Base-by-base conservation (phyloP, 257 asterid genomes). In the Paulownia fortunei region DNA sequence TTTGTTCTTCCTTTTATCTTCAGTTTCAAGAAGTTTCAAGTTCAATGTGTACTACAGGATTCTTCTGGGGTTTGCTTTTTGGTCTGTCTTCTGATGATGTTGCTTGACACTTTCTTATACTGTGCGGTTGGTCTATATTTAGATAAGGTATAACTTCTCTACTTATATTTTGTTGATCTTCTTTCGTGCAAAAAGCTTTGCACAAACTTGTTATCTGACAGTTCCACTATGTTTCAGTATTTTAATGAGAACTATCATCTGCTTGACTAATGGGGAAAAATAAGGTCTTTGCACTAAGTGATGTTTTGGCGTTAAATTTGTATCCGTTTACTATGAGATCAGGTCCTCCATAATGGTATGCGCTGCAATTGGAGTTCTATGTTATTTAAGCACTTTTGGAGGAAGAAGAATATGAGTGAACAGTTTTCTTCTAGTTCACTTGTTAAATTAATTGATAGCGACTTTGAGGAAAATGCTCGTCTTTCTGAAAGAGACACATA, bases 51-150 rank as follows among this genome's bases (percentile, higher is more conserved):
- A 67, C 69, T 69, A 61, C 98, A 95, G 99, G 94, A 86, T 69
- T 95, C 99, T 64, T 95, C 99, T 76, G 99, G 98, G 80, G 90
- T 91, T 77, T 84, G 89, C 77, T 93, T 95, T 85, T 79, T 95
- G 89, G 89, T 92, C 84, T 92, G 94, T 83, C 94, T 93, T 85
- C 84, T 92, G 85, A 92, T 95, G 99, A 92, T 95, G 88, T 80
- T 91, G 83, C 79, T 95, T 16, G 97, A 95, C 84, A 83, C 97
- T 73, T 74, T 87, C 79, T 59, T 95, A 64, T 95, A 95, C 81
- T 79, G 89, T 75, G 92, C 83, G 27, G 30, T 93, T 84, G 99
- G 98, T 76, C 87, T 92, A 19, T 95, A 90, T 84, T 85, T 95
- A 5, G 97, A 95, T 73, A 93, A 95, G 98, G 99, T 93, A 83